Evolutionary conservation across 352 stramenopile genomes (phyloP).

Genomic region (Phytophthora ramorum): DNA sequence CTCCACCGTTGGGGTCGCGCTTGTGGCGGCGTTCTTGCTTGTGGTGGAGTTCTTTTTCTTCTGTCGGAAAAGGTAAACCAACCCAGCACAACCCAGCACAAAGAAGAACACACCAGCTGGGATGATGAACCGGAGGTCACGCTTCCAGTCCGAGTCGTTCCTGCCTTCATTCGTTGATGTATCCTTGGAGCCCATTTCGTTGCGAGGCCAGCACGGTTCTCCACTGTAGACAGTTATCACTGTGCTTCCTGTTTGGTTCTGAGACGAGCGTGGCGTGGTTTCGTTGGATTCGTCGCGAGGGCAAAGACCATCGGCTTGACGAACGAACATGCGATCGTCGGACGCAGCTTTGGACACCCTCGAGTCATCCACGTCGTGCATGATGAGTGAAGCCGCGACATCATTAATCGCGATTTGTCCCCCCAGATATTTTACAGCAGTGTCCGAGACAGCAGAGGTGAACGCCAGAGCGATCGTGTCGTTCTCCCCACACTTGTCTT

Average conservation of each 20-base stretch:
- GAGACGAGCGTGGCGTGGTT: background rate
- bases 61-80: conserved; percentile 54
- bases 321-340: conserved; percentile 40
- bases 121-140: conserved; percentile 42
- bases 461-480: conserved; percentile 45
- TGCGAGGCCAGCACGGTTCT: conserved; percentile 24
- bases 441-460: conserved; percentile 24
- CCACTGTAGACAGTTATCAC: conserved; percentile 30
- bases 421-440: conserved; percentile 24
- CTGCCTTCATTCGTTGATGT: conserved; percentile 5
- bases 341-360: conserved; percentile 10
- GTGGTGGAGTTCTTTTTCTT: conserved; percentile 42
- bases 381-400: conserved; percentile 15
- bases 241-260: conserved; percentile 5
- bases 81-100: conserved; percentile 42
- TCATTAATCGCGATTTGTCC: conserved; percentile 23
- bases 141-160: conserved; percentile 19
- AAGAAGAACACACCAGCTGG: conserved; percentile 54
- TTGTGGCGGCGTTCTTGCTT: conserved; percentile 3
- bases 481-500: conserved; percentile 18
- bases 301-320: conserved; percentile 30
- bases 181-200: background rate
- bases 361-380: conserved; percentile 25
- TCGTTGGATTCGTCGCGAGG: conserved; percentile 27
- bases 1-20: conserved; percentile 51